These are phyloP conservation scores for Harringtonia lauricola DNA, from an alignment of 2,329 filamentous ascomycete species.

Conservation along the genomic window DNA sequence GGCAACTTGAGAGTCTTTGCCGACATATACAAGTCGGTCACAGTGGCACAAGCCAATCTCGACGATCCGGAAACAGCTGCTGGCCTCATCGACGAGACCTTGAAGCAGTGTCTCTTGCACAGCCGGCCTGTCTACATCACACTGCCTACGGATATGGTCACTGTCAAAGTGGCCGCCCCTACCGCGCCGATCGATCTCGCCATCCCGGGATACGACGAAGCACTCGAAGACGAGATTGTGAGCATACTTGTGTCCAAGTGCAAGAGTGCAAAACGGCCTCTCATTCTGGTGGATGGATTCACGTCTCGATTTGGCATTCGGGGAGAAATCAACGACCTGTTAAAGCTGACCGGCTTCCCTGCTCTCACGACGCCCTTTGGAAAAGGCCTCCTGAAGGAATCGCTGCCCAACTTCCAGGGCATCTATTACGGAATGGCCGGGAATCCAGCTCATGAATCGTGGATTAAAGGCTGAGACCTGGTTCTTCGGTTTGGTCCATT, in stretches of 20 bases:
- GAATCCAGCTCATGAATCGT: not conserved
- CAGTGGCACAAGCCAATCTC: not conserved
- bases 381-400: not conserved
- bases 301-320: slow-evolving; percentile 29
- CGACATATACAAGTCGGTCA: not conserved
- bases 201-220: not conserved
- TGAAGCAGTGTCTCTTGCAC: slow-evolving; percentile 36
- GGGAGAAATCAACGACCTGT: slow-evolving; percentile 28
- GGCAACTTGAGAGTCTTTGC: slow-evolving; percentile 25
- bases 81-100: slow-evolving; percentile 34
- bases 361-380: slow-evolving; percentile 19
- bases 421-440: too few species aligned
- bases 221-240: not conserved
- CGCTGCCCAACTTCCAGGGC: not conserved
- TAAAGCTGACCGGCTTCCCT: slow-evolving; percentile 31
- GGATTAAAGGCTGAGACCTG: not conserved
- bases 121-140: slow-evolving; percentile 46
- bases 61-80: not conserved
- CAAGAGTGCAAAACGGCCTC: slow-evolving; percentile 31
- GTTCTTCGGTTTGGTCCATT: not conserved
- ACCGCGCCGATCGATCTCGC: not conserved
- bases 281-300: slow-evolving; percentile 42
- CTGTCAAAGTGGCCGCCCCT: not conserved
- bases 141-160: slow-evolving; percentile 41
- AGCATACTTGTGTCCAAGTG: slow-evolving; percentile 23